Evolutionary conservation across 176 grass and related monocot species (phyloP), one percentile per base, ranked within the genome.

Genomic region (Aegilops sharonensis): DNA sequence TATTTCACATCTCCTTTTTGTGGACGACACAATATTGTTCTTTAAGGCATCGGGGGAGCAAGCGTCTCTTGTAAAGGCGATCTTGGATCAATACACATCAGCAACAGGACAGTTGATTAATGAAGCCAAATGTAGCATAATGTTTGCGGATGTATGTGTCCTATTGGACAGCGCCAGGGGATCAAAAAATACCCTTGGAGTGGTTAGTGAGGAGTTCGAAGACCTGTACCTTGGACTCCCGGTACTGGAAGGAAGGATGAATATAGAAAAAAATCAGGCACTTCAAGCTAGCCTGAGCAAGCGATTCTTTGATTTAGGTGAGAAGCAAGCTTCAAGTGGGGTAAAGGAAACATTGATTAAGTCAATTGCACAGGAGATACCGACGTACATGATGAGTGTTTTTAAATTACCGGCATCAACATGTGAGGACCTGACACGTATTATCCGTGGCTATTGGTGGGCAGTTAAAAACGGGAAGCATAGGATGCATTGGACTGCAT

Each of bases 31-130:
- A 0, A 0, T 76, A 1, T 5, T 76, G 6, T 56, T 76, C 0
- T 76, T 54, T 5, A 75, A 75, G 8, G 73, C 13, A 0, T 0
- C 0, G 0, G 2, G 2, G 2, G 5, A 29, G 12, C 73, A 76
- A 1, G 47, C 73, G 0, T 1, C 0, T 3, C 2, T 30, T 1
- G 2, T 76, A 0, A 30, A 76, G 2, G 3, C 2, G 0, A 4
- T 56, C 0, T 6, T 76, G 4, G 12, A 76, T 2, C 3, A 7
- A 0, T 76, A 76, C 20, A 47, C 13, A 0, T 0, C 0, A 0
- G 1, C 24, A 1, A 76, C 25, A 0, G 25, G 73, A 0, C 45
- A 76, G 1, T 23, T 56, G 1, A 76, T 76, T 2, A 76, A 76
- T 5, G 24, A 25, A 0, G 73, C 43, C 2, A 76, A 76, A 4